Base-by-base conservation (phyloP, 1,139 yeast species). In the Pichia norvegensis region DNA sequence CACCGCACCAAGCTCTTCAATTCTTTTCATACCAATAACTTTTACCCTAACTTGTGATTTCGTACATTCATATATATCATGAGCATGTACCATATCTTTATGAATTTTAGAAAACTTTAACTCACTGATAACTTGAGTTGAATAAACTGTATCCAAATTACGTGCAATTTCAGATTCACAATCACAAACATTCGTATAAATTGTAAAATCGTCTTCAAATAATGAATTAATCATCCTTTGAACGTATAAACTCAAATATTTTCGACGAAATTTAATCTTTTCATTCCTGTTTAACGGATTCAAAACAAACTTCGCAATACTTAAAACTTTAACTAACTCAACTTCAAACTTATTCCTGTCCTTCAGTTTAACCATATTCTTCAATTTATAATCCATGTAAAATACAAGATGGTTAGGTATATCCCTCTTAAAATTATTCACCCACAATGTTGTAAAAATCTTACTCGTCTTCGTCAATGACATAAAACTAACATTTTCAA, bases 301-400 rank as follows among this genome's bases (percentile, higher is more conserved):
- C 2, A 40, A 19, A 3, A 45, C 5, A 2, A 16, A 17, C 13
- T 19, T 36, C 13, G 45, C 13, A 3, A 29, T 4, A 13, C 14
- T 5, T 8, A n/a, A 14, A 10, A 47, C 20, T 14, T 20, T 20
- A 1, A 20, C 11, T 1, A 44, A 10, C 8, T 45, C 46, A 4
- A 19, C 16, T 13, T 47, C 50, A 8, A 45, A 22, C 20, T 29
- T 42, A 25, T 31, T 47, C n/a, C 50, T 29, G 36, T 45, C 45
- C 9, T 42, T 47, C 23, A 29, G 16, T 17, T 42, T 47, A 4
- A 38, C 20, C 6, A 47, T 33, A 25, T 19, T 22, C 21, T 41
- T 48, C 16, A 48, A 20, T 27, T 43, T 43, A 20, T 33, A 41
- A 20, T 48, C 44, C 2, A 43, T 13, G 38, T 43, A 48, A 43